Percentiles rank a stretch among this genome's conserved stretches.
Conservation (phyloP, 768 basidiomycete species). For the Boletus sp. region DNA sequence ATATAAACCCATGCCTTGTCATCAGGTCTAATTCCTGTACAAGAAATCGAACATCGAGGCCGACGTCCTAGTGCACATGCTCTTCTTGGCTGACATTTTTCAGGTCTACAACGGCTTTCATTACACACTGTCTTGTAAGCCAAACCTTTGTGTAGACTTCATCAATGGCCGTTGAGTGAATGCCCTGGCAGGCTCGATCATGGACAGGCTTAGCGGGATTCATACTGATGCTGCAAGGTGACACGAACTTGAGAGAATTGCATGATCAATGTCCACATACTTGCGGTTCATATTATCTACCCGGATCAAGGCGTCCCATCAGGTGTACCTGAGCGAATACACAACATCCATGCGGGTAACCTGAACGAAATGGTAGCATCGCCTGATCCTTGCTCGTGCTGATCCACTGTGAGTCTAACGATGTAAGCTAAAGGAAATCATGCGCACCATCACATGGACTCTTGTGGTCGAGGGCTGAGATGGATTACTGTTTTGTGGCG, state of each 20-base stretch:
- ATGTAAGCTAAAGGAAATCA: background rate
- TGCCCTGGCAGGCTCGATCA: too few relatives aligned
- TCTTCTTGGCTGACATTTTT: too few relatives aligned
- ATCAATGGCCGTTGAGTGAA: too few relatives aligned
- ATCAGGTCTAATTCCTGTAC: conserved; percentile 32
- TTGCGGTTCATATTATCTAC: too few relatives aligned
- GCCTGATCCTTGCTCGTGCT: background rate
- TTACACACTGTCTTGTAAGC: too few relatives aligned
- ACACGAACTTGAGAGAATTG: too few relatives aligned
- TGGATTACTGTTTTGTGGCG: background rate
- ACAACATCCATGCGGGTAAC: conserved; percentile 1
- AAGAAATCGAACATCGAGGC: background rate
- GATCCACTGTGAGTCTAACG: background rate
- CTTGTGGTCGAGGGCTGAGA: background rate
- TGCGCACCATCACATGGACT: background rate
- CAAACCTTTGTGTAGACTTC: too few relatives aligned
- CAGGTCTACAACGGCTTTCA: background rate
- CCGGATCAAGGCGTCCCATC: background rate
- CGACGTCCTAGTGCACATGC: too few relatives aligned
- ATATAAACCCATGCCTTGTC: too few relatives aligned
- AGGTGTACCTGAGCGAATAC: background rate
- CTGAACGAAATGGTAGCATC: background rate
- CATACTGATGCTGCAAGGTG: background rate
- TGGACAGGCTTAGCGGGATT: too few relatives aligned
- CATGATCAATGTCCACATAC: too few relatives aligned